phyloP scores from a whole-genome alignment of 192 early-diverging fungal genomes.

The Bifiguratus adelaidae region DNA sequence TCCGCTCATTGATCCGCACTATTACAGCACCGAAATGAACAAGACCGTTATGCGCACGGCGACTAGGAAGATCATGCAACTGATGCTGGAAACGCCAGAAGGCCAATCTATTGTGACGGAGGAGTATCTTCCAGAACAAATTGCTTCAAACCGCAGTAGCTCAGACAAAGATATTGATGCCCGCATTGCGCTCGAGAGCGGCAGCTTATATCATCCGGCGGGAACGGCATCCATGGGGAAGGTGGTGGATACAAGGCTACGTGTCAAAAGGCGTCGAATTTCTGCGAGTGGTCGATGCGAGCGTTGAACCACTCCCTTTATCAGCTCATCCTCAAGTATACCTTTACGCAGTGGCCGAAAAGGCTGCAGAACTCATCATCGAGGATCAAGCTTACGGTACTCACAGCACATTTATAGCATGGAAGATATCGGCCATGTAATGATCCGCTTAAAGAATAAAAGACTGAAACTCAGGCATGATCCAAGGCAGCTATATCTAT shows the following conservation, averaged over 20 bases:
- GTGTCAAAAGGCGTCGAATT: slow-evolving; percentile 12
- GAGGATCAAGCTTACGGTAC: background rate
- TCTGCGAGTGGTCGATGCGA: slow-evolving; percentile 14
- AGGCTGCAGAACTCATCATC: background rate
- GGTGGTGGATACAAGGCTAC: slow-evolving; percentile 5
- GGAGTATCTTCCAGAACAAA: background rate
- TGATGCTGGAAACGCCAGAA: background rate
- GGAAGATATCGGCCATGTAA: too few species aligned
- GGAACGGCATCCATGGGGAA: slow-evolving; percentile 18
- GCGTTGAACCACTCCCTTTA: background rate
- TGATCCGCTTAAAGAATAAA: too few species aligned
- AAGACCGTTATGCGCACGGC: background rate
- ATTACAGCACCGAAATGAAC: background rate
- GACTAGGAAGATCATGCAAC: background rate
- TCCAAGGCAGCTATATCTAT: too few species aligned
- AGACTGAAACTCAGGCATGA: too few species aligned
- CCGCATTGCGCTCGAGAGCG: background rate
- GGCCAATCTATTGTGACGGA: too few species aligned
- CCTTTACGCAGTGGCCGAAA: background rate
- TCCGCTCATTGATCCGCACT: background rate
- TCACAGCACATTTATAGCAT: too few species aligned
- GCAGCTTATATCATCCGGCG: slow-evolving; percentile 12
- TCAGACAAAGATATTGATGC: background rate
- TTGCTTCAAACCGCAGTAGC: background rate
- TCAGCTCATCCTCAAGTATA: background rate